These are phyloP conservation scores for Trichosporon faecale DNA, from an alignment of 1,284 basidiomycete genomes.

Conservation along the genomic window DNA sequence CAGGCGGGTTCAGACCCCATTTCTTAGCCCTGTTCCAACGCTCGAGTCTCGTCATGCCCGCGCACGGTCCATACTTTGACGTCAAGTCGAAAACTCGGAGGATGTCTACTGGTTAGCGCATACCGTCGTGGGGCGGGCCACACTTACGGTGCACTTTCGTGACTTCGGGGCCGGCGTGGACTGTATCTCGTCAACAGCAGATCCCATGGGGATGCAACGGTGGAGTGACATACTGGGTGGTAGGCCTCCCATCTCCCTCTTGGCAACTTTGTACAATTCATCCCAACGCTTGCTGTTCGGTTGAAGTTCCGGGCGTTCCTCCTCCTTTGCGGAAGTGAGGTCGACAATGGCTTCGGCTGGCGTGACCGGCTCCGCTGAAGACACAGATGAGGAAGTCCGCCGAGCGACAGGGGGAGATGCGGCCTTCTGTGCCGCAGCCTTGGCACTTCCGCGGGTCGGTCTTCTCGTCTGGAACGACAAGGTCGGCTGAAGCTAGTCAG, in stretches of 20 bases:
- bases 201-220: too few species aligned
- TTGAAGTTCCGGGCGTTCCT: slow-evolving; percentile 36
- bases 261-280: slow-evolving; percentile 56
- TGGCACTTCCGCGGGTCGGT: slow-evolving; percentile 15
- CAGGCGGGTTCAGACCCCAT: slow-evolving; percentile 77
- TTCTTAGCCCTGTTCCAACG: slow-evolving; percentile 82
- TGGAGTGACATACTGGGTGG: slow-evolving; percentile 59
- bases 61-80: slow-evolving; percentile 78
- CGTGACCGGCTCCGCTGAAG: neutral
- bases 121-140: neutral
- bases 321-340: slow-evolving; percentile 13
- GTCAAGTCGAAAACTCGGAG: slow-evolving; percentile 78
- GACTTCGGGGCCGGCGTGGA: slow-evolving; percentile 43
- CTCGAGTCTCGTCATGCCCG: slow-evolving; percentile 76
- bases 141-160: slow-evolving; percentile 47
- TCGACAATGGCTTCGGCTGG: slow-evolving; percentile 8
- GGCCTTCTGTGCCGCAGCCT: slow-evolving; percentile 15
- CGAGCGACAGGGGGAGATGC: neutral
- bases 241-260: slow-evolving; percentile 59
- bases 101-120: slow-evolving; percentile 60
- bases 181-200: slow-evolving; percentile 20
- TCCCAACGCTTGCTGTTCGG: slow-evolving; percentile 59
- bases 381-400: slow-evolving; percentile 11
- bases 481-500: slow-evolving; percentile 24
- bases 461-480: slow-evolving; percentile 31